These are phyloP conservation scores for Hypomyces perniciosus DNA, from an alignment of 2,329 filamentous ascomycete species.

Conservation along the genomic window DNA sequence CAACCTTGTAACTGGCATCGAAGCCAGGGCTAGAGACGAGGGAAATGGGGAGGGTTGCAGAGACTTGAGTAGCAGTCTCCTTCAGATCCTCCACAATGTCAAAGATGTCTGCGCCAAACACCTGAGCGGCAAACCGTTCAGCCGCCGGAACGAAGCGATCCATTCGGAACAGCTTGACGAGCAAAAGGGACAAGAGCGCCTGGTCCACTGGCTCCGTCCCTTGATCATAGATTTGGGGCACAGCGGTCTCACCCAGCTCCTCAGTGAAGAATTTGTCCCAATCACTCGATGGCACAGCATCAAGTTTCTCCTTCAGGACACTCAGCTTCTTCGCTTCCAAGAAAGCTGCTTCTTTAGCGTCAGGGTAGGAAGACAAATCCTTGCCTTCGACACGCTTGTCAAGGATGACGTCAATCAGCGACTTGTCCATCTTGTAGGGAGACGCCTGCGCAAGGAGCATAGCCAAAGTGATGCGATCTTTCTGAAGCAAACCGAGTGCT, in stretches of 20 bases:
- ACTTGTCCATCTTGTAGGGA: conserved; percentile 93
- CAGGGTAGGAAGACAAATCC: conserved; percentile 67
- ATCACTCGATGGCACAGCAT: conserved; percentile 51
- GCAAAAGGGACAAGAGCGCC: conserved; percentile 73
- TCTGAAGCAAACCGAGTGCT: conserved; percentile 86
- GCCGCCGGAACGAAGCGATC: conserved; percentile 91
- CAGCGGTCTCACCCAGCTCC: conserved; percentile 77
- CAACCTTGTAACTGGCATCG: conserved; percentile 98
- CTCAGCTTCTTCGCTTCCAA: conserved; percentile 61
- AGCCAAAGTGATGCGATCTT: conserved; percentile 87
- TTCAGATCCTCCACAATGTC: conserved; percentile 81
- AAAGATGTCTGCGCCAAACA: conserved; percentile 79
- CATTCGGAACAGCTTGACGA: conserved; percentile 91
- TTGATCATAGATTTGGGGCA: conserved; percentile 71
- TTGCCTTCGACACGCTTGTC: conserved; percentile 69
- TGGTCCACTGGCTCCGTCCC: conserved; percentile 60
- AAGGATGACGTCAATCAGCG: conserved; percentile 77
- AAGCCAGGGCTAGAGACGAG: conserved; percentile 94
- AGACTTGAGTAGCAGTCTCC: conserved; percentile 77
- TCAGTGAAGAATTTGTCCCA: conserved; percentile 83
- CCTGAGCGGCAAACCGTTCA: conserved; percentile 79
- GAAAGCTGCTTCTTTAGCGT: conserved; percentile 63
- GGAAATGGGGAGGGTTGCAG: conserved; percentile 77
- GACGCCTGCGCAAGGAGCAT: conserved; percentile 93
- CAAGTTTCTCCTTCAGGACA: conserved; percentile 67